phyloP scores from a whole-genome alignment of 805 yeast species.

The Zygosaccharomyces lentus region DNA sequence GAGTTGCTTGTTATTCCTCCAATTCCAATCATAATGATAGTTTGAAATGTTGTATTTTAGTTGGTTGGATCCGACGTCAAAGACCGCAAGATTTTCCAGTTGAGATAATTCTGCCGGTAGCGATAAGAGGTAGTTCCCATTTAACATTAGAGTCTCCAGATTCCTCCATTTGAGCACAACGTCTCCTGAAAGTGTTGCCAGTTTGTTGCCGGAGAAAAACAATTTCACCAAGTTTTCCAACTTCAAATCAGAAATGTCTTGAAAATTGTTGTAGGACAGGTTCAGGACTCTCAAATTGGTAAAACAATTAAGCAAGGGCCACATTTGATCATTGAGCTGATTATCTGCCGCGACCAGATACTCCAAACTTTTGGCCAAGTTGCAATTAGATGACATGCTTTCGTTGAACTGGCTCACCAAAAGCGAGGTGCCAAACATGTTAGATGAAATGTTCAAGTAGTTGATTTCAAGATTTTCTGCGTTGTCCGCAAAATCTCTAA shows the following conservation, averaged over 20 bases:
- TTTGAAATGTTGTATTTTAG: conserved; percentile 89
- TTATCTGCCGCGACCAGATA: conserved; percentile 75
- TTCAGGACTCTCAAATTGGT: conserved; percentile 59
- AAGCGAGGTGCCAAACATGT: conserved; percentile 45
- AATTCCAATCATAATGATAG: conserved; percentile 96
- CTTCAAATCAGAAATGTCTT: conserved; percentile 77
- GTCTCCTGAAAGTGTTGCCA: conserved; percentile 79
- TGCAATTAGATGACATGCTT: conserved; percentile 36
- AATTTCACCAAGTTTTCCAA: conserved; percentile 56
- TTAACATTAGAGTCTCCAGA: conserved; percentile 61
- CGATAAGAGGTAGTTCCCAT: conserved; percentile 80
- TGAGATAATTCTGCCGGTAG: conserved; percentile 85
- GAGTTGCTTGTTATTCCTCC: conserved; percentile 79
- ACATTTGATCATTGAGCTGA: conserved; percentile 70
- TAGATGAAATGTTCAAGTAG: conserved; percentile 67
- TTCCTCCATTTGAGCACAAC: conserved; percentile 60
- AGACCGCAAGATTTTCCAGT: conserved; percentile 54
- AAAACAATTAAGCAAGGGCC: conserved; percentile 61
- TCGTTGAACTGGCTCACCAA: conserved; percentile 40
- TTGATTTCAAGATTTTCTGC: conserved; percentile 63
- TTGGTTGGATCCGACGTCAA: conserved; percentile 89
- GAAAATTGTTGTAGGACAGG: conserved; percentile 75
- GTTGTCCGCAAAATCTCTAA: conserved; percentile 62
- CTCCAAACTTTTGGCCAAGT: conserved; percentile 48
- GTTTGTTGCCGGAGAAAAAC: conserved; percentile 76